Percentiles rank a stretch among this genome's conserved stretches.
Conservation (phyloP, 371 early-diverging fungal species). For the Lichtheimia hyalospora region DNA sequence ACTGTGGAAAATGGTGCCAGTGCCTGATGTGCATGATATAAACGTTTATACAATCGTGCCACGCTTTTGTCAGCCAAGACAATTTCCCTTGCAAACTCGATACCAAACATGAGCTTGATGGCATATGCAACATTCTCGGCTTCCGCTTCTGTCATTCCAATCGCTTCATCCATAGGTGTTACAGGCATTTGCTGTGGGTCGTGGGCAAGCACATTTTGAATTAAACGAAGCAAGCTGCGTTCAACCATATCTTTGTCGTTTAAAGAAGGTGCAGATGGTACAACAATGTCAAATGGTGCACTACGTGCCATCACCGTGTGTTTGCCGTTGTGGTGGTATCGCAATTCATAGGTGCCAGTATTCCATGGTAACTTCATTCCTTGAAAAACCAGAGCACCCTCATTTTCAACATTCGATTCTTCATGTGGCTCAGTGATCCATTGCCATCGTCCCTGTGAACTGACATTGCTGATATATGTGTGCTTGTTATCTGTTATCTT, state of each 20-base stretch:
- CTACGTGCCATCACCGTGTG: conserved; percentile 83
- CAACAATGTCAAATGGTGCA: conserved; percentile 75
- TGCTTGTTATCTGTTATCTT: conserved; percentile 71
- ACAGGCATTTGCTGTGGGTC: conserved; percentile 57
- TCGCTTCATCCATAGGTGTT: conserved; percentile 52
- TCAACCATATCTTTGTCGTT: conserved; percentile 20
- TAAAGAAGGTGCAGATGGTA: conserved; percentile 11
- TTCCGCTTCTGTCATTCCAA: conserved; percentile 68
- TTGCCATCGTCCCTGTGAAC: conserved; percentile 69
- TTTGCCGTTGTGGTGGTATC: conserved; percentile 85
- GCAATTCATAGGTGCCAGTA: conserved; percentile 83
- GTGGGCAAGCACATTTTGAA: conserved; percentile 39
- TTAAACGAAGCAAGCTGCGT: conserved; percentile 26
- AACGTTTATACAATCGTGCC: conserved; percentile 43
- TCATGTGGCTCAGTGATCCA: conserved; percentile 26
- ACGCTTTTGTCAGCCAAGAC: conserved; percentile 59
- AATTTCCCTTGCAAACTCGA: conserved; percentile 88
- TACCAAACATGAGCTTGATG: conserved; percentile 75
- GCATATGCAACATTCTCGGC: conserved; percentile 78
- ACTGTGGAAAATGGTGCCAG: conserved; percentile 26
- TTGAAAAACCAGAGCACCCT: conserved; percentile 54
- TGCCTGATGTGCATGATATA: conserved; percentile 36
- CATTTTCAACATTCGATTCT: conserved; percentile 18
- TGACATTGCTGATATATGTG: conserved; percentile 68
- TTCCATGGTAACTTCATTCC: conserved; percentile 80